A percentile compares a stretch with the other conserved stretches of the same genome.
Evolutionary conservation across 2,329 filamentous ascomycete species (phyloP).

Genomic region (Penicillium frequentans): DNA sequence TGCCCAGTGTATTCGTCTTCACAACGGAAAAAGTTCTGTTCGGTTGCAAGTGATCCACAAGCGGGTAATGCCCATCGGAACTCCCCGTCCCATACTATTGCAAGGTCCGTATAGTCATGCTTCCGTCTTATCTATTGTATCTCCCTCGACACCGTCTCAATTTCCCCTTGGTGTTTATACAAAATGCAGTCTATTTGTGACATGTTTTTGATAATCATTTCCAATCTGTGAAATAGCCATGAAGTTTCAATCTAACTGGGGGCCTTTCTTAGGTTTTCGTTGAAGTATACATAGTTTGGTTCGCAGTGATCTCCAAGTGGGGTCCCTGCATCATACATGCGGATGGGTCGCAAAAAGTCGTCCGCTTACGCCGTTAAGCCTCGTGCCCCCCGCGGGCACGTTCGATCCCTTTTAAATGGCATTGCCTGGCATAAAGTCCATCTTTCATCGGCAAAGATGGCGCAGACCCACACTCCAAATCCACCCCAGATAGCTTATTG

Average conservation of each 20-base stretch:
- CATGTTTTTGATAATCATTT: neutral
- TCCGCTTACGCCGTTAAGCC: neutral
- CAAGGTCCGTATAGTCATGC: neutral
- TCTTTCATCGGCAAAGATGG: neutral
- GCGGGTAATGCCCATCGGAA: conserved; percentile 14
- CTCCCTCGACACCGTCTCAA: neutral
- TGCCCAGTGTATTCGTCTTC: neutral
- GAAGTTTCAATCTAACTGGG: neutral
- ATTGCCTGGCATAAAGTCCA: neutral
- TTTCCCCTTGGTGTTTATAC: neutral
- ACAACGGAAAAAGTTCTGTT: neutral
- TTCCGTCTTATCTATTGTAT: neutral
- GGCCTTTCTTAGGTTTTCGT: conserved; percentile 1
- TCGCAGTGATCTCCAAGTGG: neutral
- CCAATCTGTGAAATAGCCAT: neutral
- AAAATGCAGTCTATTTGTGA: neutral
- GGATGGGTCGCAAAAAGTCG: neutral
- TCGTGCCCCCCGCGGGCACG: neutral
- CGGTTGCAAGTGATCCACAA: neutral
- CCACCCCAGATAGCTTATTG: conserved; percentile 17
- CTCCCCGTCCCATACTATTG: conserved; percentile 19
- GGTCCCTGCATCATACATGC: neutral
- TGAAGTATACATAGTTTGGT: neutral
- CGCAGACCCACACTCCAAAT: neutral
- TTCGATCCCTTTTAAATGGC: neutral